These are phyloP conservation scores for Liquidambar formosana DNA, from an alignment of 164 flowering plant genomes.

Conservation along the genomic window DNA sequence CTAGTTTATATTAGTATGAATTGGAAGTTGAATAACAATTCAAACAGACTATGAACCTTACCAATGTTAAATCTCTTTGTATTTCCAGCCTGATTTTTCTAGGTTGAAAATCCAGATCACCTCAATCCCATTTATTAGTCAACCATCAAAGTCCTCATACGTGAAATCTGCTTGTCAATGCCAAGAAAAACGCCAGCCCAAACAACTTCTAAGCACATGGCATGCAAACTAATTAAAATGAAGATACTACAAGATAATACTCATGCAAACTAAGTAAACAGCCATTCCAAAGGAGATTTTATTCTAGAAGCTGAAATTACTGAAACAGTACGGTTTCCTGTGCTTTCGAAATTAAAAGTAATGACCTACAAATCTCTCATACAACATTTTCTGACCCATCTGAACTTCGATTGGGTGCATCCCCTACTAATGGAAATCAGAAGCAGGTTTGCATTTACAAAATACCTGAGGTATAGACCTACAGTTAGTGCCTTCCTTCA, in stretches of 20 bases:
- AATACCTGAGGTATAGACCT: slow-evolving; percentile 1
- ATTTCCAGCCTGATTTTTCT: too few relatives aligned
- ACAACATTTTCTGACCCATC: not conserved
- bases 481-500: slow-evolving; percentile 12
- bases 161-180: not conserved
- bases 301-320: not conserved
- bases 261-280: not conserved
- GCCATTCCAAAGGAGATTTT: not conserved
- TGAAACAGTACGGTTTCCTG: not conserved
- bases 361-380: not conserved
- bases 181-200: too few relatives aligned
- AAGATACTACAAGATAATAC: not conserved
- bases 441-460: slow-evolving; percentile 8
- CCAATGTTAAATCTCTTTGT: too few relatives aligned
- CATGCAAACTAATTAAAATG: not conserved
- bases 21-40: too few relatives aligned
- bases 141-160: too few relatives aligned
- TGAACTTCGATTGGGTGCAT: not conserved
- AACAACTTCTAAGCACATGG: too few relatives aligned
- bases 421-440: not conserved
- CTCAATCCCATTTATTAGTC: too few relatives aligned
- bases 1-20: too few relatives aligned
- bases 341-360: not conserved
- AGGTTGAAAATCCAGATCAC: too few relatives aligned
- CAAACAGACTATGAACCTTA: too few relatives aligned